Evolutionary conservation across 192 early-diverging fungal species (phyloP).

Genomic region (Obelidium mucronatum): DNA sequence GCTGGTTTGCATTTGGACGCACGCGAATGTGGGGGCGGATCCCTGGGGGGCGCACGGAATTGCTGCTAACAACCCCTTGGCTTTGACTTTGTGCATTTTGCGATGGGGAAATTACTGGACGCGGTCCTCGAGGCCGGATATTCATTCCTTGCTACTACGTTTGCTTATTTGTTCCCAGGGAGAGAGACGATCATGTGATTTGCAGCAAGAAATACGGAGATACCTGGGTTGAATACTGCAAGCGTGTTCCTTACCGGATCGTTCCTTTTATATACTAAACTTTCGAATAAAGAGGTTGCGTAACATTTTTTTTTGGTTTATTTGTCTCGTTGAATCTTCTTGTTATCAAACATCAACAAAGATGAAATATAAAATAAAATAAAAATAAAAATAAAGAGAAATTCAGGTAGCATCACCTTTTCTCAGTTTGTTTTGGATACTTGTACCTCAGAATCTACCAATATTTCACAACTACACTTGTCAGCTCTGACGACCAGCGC

Average conservation of each 20-base stretch:
- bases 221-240: slow-evolving; percentile 91
- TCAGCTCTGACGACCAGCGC: too few relatives aligned
- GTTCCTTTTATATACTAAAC: slow-evolving; percentile 64
- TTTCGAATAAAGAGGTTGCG: not conserved
- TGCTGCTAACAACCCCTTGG: not conserved
- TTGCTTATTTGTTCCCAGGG: slow-evolving; percentile 28
- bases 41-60: not conserved
- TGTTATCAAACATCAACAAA: too few relatives aligned
- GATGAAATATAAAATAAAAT: too few relatives aligned
- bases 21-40: not conserved
- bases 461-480: too few relatives aligned
- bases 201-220: slow-evolving; percentile 91
- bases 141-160: slow-evolving; percentile 28
- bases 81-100: too few relatives aligned
- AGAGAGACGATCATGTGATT: slow-evolving; percentile 34
- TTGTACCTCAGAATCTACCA: too few relatives aligned
- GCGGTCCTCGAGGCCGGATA: not conserved
- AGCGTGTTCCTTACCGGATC: slow-evolving; percentile 82
- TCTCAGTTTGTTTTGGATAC: too few relatives aligned
- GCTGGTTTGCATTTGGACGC: not conserved
- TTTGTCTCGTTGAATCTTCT: too few relatives aligned
- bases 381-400: too few relatives aligned
- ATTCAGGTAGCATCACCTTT: too few relatives aligned
- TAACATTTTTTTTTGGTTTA: not conserved
- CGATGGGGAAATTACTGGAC: not conserved